Conservation (phyloP, 1,284 basidiomycete species). For the Cystobasidium slooffiae region DNA sequence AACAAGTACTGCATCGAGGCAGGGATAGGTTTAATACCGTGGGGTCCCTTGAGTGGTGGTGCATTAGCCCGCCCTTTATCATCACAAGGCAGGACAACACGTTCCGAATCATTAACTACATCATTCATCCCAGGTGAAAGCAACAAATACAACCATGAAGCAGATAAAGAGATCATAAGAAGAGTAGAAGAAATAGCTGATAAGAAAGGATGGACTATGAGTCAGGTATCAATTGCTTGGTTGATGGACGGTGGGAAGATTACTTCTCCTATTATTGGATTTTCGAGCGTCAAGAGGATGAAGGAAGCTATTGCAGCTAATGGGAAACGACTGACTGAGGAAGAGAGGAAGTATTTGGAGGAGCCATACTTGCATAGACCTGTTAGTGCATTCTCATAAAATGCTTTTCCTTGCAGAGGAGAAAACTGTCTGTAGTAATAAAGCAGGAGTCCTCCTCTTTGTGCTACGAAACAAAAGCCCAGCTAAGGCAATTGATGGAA, state of each 20-base stretch:
- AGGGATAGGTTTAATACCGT: slow-evolving; percentile 57
- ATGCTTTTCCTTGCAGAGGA: not conserved
- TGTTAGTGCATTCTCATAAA: not conserved
- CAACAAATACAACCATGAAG: slow-evolving; percentile 10
- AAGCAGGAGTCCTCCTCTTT: too few species aligned
- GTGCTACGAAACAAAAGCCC: too few species aligned
- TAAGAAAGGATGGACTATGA: slow-evolving; percentile 48
- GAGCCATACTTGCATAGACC: slow-evolving; percentile 60
- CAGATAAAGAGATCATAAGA: slow-evolving; percentile 40
- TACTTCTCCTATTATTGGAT: slow-evolving; percentile 51
- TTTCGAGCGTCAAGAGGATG: slow-evolving; percentile 48
- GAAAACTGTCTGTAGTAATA: too few species aligned
- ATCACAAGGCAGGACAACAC: slow-evolving; percentile 47
- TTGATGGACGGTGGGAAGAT: slow-evolving; percentile 23
- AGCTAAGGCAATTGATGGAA: too few species aligned
- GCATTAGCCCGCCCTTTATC: slow-evolving; percentile 47
- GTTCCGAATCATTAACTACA: slow-evolving; percentile 3
- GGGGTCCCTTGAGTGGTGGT: slow-evolving; percentile 52
- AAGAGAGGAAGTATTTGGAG: slow-evolving; percentile 63
- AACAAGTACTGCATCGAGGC: slow-evolving; percentile 53
- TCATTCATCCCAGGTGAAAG: not conserved
- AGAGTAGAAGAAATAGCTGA: slow-evolving; percentile 51
- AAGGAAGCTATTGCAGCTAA: slow-evolving; percentile 46
- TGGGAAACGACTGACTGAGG: slow-evolving; percentile 61
- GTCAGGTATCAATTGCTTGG: slow-evolving; percentile 50